Percentiles rank a stretch among this genome's conserved stretches.
These are phyloP conservation scores for Skeletonema tropicum DNA, from an alignment of 108 stramenopile genomes.

Conservation along the genomic window DNA sequence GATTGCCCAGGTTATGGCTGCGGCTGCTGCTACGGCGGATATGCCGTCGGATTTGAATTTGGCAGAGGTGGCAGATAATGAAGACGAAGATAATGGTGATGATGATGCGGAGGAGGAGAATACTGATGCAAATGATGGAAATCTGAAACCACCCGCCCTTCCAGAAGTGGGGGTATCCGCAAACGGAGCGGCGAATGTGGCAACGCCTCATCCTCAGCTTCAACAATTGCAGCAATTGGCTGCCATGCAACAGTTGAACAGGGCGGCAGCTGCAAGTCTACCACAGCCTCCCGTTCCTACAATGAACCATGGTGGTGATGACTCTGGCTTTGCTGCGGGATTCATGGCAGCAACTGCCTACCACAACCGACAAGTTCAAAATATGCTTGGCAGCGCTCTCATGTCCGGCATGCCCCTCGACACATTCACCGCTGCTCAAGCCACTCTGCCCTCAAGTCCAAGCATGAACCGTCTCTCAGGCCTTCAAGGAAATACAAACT, in stretches of 20 bases:
- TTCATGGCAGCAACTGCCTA: constrained; percentile 62
- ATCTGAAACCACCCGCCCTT: constrained; percentile 16
- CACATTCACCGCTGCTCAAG: background rate
- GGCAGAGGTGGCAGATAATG: background rate
- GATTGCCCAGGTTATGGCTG: background rate
- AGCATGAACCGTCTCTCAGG: background rate
- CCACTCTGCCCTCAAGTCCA: background rate
- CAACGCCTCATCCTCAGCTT: background rate
- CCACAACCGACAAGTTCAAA: constrained; percentile 45
- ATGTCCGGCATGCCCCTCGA: constrained; percentile 14
- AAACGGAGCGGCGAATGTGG: background rate
- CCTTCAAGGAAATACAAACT: background rate
- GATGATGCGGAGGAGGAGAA: background rate
- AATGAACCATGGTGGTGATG: background rate
- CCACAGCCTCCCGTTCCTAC: background rate
- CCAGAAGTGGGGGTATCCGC: background rate
- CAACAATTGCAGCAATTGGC: background rate
- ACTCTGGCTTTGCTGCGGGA: constrained; percentile 66
- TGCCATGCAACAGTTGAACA: background rate
- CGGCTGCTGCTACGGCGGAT: background rate
- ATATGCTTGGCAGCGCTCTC: constrained; percentile 37
- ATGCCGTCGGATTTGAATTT: background rate
- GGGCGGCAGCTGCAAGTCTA: background rate
- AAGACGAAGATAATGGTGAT: background rate
- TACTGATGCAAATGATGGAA: background rate